A percentile compares a stretch with the other conserved stretches of the same genome.
Conservation (phyloP, 176 grass and related monocot genomes). For the Triticum timopheevii region DNA sequence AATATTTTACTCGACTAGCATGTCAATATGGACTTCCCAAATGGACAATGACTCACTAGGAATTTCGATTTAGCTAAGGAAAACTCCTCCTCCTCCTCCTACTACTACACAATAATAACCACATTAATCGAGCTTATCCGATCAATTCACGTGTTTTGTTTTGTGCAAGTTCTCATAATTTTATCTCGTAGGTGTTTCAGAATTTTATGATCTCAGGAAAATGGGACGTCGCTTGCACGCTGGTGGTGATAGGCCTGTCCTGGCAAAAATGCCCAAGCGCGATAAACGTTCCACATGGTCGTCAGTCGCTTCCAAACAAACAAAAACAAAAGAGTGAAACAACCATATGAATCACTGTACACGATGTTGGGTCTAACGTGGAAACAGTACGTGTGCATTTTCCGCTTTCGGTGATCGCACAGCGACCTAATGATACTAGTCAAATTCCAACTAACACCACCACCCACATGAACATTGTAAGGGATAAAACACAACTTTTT, state of each 20-base stretch:
- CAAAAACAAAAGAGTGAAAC: neutral
- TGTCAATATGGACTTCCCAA: no score
- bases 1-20: no score
- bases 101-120: no score
- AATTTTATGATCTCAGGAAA: no score
- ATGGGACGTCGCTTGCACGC: neutral
- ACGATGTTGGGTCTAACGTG: neutral
- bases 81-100: no score
- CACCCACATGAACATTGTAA: neutral
- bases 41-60: no score
- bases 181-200: no score
- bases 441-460: neutral
- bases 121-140: no score
- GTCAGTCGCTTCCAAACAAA: neutral
- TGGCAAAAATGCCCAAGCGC: neutral
- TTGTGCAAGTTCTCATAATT: no score
- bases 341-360: neutral
- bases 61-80: no score
- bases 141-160: no score
- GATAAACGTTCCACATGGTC: neutral
- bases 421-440: neutral
- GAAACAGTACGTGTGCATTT: neutral
- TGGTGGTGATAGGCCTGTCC: neutral
- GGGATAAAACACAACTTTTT: no score
- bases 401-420: neutral